A percentile compares a stretch with the other conserved stretches of the same genome.
Conservation (phyloP, 257 asterid genomes). For the Eucommia ulmoides region DNA sequence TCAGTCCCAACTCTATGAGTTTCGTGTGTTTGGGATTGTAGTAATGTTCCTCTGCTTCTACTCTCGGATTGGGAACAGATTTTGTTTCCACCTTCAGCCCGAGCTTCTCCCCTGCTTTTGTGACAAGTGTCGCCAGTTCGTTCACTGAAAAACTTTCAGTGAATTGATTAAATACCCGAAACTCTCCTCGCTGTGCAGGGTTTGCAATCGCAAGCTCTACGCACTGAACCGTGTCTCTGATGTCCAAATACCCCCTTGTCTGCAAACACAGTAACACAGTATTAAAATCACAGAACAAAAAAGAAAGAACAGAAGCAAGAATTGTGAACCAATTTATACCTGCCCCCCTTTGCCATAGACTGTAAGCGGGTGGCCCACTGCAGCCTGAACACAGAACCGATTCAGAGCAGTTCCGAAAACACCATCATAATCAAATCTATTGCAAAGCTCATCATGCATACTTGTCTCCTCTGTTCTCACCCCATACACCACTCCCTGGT, state of each 20-base stretch:
- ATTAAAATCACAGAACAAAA: conserved; percentile 6
- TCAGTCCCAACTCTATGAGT: conserved; percentile 69
- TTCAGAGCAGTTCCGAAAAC: conserved; percentile 93
- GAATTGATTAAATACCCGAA: conserved; percentile 88
- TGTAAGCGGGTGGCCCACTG: conserved; percentile 89
- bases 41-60: conserved; percentile 95
- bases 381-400: conserved; percentile 95
- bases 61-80: conserved; percentile 89
- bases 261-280: no score
- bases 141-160: conserved; percentile 96
- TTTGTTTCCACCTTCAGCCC: conserved; percentile 65
- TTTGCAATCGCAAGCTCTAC: conserved; percentile 91
- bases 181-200: conserved; percentile 84
- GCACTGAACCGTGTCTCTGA: conserved; percentile 92
- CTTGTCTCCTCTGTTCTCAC: conserved; percentile 76
- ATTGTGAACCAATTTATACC: conserved; percentile 25
- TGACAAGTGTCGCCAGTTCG: conserved; percentile 73
- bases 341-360: conserved; percentile 98
- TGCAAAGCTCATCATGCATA: conserved; percentile 77
- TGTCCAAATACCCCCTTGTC: conserved; percentile 95
- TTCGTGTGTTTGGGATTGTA: conserved; percentile 92
- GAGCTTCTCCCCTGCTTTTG: conserved; percentile 74
- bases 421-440: conserved; percentile 80
- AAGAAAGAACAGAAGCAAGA: background rate
- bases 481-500: conserved; percentile 96